Percentiles rank a stretch among this genome's conserved stretches.
phyloP scores from a whole-genome alignment of 495 filamentous ascomycete species.

The Neurospora sp. region DNA sequence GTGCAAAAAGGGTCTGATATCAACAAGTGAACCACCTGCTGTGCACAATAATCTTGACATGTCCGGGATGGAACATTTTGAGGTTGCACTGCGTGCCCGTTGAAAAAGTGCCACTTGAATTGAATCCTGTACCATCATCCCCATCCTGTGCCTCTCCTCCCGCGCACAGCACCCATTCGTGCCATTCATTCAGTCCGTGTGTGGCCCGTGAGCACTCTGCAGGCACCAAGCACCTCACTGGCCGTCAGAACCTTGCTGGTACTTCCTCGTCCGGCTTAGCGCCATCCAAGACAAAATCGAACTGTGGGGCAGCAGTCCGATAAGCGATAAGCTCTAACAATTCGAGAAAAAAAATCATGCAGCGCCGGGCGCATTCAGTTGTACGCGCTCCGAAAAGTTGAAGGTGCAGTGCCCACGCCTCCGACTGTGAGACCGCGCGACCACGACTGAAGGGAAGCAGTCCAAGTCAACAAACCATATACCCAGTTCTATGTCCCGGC shows the following conservation, averaged over 20 bases:
- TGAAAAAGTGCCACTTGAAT: neutral
- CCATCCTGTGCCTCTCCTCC: neutral
- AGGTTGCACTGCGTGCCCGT: neutral
- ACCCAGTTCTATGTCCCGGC: neutral
- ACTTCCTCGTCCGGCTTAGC: neutral
- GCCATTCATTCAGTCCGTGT: neutral
- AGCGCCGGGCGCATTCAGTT: neutral
- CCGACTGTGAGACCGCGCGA: neutral
- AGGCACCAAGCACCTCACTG: neutral
- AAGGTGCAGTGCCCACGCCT: neutral
- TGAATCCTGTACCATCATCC: neutral
- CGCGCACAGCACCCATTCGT: neutral
- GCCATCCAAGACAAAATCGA: neutral
- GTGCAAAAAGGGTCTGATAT: neutral
- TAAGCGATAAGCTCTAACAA: conserved; percentile 19
- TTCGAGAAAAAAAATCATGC: neutral
- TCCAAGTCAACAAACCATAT: neutral
- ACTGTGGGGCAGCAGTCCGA: conserved; percentile 2
- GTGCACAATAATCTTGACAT: neutral
- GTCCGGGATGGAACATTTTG: neutral
- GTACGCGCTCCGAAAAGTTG: neutral
- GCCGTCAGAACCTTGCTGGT: neutral
- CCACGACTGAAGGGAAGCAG: neutral
- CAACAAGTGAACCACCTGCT: neutral
- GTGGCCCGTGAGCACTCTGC: neutral